phyloP scores from a whole-genome alignment of 495 filamentous ascomycete genomes.

The Penicillium turbatum region DNA sequence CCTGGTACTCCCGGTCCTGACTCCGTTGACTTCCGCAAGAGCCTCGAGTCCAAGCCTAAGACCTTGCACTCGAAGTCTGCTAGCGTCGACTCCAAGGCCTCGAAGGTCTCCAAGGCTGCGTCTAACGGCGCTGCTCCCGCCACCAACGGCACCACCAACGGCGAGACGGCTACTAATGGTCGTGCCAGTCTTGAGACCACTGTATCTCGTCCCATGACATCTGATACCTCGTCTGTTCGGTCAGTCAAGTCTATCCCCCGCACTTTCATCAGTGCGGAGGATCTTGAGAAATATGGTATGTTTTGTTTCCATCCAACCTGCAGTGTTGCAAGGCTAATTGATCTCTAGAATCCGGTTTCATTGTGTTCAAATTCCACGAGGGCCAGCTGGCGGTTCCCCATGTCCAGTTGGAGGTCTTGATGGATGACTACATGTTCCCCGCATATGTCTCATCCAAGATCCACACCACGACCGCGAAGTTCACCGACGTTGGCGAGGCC shows the following conservation, averaged over 20 bases:
- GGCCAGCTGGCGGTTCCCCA: slow-evolving; percentile 71
- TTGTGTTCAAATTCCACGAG: slow-evolving; percentile 93
- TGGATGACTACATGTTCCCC: slow-evolving; percentile 93
- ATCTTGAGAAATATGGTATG: slow-evolving; percentile 71
- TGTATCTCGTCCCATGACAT: slow-evolving; percentile 25
- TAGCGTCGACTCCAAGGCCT: slow-evolving; percentile 33
- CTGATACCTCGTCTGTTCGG: slow-evolving; percentile 35
- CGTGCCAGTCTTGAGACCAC: slow-evolving; percentile 38
- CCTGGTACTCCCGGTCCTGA: slow-evolving; percentile 14
- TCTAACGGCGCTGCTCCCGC: slow-evolving; percentile 18
- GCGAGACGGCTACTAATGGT: slow-evolving; percentile 29
- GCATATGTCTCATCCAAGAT: slow-evolving; percentile 77
- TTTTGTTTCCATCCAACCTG: not conserved
- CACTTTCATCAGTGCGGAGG: slow-evolving; percentile 69
- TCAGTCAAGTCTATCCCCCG: slow-evolving; percentile 62
- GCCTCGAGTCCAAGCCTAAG: slow-evolving; percentile 31
- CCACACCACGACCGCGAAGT: slow-evolving; percentile 57
- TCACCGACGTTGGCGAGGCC: slow-evolving; percentile 89
- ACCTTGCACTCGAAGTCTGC: slow-evolving; percentile 27
- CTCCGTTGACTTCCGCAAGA: slow-evolving; percentile 29
- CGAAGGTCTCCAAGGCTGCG: slow-evolving; percentile 21
- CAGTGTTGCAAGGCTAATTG: slow-evolving; percentile 14
- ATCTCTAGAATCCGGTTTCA: slow-evolving; percentile 74
- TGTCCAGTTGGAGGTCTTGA: slow-evolving; percentile 78
- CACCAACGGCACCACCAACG: slow-evolving; percentile 25